Evolutionary conservation across 2,329 filamentous ascomycete genomes (phyloP).

Genomic region (Aspergillus transmontanensis): DNA sequence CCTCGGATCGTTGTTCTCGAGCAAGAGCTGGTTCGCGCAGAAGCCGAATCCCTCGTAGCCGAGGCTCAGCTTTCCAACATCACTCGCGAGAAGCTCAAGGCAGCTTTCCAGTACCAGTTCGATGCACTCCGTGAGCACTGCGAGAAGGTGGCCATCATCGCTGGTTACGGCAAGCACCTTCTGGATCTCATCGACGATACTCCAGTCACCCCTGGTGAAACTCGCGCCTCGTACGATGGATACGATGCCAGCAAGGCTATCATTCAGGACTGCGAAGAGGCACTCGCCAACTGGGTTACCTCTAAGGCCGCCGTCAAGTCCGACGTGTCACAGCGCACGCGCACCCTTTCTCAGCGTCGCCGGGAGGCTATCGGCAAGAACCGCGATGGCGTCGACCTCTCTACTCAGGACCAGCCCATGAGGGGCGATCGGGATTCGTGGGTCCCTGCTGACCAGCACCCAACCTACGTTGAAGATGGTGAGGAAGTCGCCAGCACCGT

Average conservation of each 20-base stretch:
- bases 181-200: conserved; percentile 95
- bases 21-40: conserved; percentile 96
- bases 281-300: conserved; percentile 94
- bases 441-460: conserved; percentile 70
- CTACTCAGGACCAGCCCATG: conserved; percentile 76
- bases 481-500: conserved; percentile 38
- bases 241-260: conserved; percentile 98
- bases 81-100: conserved; percentile 98
- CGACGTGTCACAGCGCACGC: conserved; percentile 83
- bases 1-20: conserved; percentile 97
- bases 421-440: conserved; percentile 78
- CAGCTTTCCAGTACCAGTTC: conserved; percentile 97
- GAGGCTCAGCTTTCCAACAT: conserved; percentile 99
- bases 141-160: conserved; percentile 97
- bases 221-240: conserved; percentile 90
- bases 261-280: conserved; percentile 98
- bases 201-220: conserved; percentile 95
- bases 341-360: conserved; percentile 83
- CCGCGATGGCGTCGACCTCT: conserved; percentile 77
- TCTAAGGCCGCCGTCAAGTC: conserved; percentile 86
- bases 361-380: conserved; percentile 69
- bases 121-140: conserved; percentile 96
- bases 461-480: conserved; percentile 47
- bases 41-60: conserved; percentile 97
- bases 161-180: conserved; percentile 97